These are phyloP conservation scores for Pythium volutum DNA, from an alignment of 352 stramenopile species.

Conservation along the genomic window DNA sequence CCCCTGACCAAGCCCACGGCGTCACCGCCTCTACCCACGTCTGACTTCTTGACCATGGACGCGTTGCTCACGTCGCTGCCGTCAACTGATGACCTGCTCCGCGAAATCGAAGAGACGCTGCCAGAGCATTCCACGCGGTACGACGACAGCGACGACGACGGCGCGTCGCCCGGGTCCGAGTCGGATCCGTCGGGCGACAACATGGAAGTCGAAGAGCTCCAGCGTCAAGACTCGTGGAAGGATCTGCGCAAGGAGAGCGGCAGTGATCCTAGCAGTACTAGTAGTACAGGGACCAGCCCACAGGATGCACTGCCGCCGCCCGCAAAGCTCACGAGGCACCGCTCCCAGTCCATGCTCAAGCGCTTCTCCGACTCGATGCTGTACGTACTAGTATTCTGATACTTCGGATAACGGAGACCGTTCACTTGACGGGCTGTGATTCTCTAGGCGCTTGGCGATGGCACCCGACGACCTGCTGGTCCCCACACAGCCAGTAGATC, in stretches of 20 bases:
- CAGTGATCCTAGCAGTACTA: too few relatives aligned
- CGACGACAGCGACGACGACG: slow-evolving; percentile 37
- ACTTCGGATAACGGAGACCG: neutral
- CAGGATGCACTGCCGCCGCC: neutral
- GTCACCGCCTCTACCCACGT: neutral
- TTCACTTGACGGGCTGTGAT: too few relatives aligned
- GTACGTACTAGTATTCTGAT: too few relatives aligned
- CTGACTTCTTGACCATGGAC: slow-evolving; percentile 13
- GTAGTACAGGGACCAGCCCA: neutral
- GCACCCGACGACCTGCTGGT: neutral
- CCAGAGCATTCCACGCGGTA: slow-evolving; percentile 35
- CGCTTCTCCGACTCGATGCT: slow-evolving; percentile 31
- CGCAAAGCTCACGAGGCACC: slow-evolving; percentile 14
- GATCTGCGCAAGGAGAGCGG: slow-evolving; percentile 8
- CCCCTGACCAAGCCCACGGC: neutral
- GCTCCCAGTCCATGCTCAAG: slow-evolving; percentile 23
- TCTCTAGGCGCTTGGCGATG: neutral
- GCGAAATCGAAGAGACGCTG: slow-evolving; percentile 65
- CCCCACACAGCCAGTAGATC: neutral
- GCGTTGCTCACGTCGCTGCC: slow-evolving; percentile 35
- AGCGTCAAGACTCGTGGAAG: slow-evolving; percentile 27
- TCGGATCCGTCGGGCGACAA: slow-evolving; percentile 73
- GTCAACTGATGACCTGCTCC: slow-evolving; percentile 50
- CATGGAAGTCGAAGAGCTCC: slow-evolving; percentile 54
- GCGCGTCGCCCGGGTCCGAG: slow-evolving; percentile 56